Evolutionary conservation across 2,329 filamentous ascomycete genomes (phyloP).

Genomic region (Sporothrix brunneoviolacea): DNA sequence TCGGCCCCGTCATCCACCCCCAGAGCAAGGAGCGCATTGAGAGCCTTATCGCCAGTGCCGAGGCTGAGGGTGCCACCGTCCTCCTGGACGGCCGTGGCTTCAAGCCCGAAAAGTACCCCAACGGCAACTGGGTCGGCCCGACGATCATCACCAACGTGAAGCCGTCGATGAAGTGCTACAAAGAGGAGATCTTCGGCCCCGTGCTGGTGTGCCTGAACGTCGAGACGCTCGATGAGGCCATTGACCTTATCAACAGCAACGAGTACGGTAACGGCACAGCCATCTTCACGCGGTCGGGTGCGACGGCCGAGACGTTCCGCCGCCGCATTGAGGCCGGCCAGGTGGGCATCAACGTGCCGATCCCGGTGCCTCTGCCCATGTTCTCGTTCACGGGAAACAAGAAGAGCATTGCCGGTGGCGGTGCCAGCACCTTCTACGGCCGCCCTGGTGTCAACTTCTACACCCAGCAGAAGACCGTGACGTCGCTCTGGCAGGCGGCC

Average conservation of each 20-base stretch:
- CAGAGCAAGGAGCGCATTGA: slow-evolving; percentile 76
- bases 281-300: slow-evolving; percentile 73
- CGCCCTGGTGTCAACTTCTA: slow-evolving; percentile 90
- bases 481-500: slow-evolving; percentile 77
- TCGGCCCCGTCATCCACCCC: slow-evolving; percentile 75
- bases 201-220: slow-evolving; percentile 77
- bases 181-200: slow-evolving; percentile 78
- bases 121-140: slow-evolving; percentile 79
- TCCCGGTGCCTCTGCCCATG: slow-evolving; percentile 65
- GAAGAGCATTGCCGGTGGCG: slow-evolving; percentile 85
- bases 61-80: slow-evolving; percentile 74
- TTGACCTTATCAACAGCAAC: slow-evolving; percentile 76
- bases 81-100: slow-evolving; percentile 73
- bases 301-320: slow-evolving; percentile 72
- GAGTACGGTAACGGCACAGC: slow-evolving; percentile 83
- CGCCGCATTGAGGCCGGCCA: slow-evolving; percentile 77
- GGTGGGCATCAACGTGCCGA: slow-evolving; percentile 79
- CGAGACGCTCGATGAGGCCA: slow-evolving; percentile 70
- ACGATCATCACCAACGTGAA: slow-evolving; percentile 80
- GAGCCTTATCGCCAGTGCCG: slow-evolving; percentile 65
- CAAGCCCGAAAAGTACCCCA: slow-evolving; percentile 70
- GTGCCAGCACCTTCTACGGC: slow-evolving; percentile 91
- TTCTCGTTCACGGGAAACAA: slow-evolving; percentile 74
- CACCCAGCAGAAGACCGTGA: slow-evolving; percentile 97
- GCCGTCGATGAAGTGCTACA: slow-evolving; percentile 75